These are phyloP conservation scores for Datisca glomerata DNA, from an alignment of 306 rosid species.

Conservation along the genomic window DNA sequence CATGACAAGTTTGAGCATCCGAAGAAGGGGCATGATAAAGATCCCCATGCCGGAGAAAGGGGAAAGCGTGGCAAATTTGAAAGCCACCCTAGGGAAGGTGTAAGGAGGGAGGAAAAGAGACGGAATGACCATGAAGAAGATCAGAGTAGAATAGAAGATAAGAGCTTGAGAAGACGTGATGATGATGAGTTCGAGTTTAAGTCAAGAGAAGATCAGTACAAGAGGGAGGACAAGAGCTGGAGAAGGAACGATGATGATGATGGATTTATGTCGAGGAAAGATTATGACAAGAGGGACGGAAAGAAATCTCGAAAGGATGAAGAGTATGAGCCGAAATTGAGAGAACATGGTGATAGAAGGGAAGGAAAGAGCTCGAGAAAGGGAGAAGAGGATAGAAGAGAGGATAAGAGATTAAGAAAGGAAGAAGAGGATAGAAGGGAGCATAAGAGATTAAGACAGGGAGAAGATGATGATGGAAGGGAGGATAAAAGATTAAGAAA, in stretches of 20 bases:
- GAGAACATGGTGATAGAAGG: slow-evolving; percentile 20
- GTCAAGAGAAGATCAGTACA: slow-evolving; percentile 23
- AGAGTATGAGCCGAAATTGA: slow-evolving; percentile 10
- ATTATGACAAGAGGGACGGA: slow-evolving; percentile 34
- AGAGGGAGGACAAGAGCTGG: slow-evolving; percentile 35
- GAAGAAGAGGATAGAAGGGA: no score
- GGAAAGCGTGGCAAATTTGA: slow-evolving; percentile 18
- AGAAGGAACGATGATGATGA: slow-evolving; percentile 21
- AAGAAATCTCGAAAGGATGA: slow-evolving; percentile 21
- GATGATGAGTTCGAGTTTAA: slow-evolving; percentile 28
- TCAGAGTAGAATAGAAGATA: slow-evolving; percentile 36
- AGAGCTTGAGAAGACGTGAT: slow-evolving; percentile 23
- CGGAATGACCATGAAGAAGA: slow-evolving; percentile 32
- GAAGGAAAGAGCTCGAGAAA: slow-evolving; percentile 30
- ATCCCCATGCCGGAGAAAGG: slow-evolving; percentile 16
- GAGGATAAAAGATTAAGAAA: slow-evolving; percentile 32
- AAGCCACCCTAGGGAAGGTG: slow-evolving; percentile 25
- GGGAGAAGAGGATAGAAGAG: no score
- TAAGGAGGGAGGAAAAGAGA: slow-evolving; percentile 34
- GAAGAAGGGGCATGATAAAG: slow-evolving; percentile 27
- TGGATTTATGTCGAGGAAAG: slow-evolving; percentile 45
- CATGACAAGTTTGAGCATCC: slow-evolving; percentile 54
- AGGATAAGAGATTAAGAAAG: no score
- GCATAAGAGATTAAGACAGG: no score
- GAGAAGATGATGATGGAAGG: slow-evolving; percentile 38